A percentile compares a stretch with the other conserved stretches of the same genome.
These are phyloP conservation scores for Tricholoma terreum DNA, from an alignment of 768 basidiomycete genomes.

Conservation along the genomic window DNA sequence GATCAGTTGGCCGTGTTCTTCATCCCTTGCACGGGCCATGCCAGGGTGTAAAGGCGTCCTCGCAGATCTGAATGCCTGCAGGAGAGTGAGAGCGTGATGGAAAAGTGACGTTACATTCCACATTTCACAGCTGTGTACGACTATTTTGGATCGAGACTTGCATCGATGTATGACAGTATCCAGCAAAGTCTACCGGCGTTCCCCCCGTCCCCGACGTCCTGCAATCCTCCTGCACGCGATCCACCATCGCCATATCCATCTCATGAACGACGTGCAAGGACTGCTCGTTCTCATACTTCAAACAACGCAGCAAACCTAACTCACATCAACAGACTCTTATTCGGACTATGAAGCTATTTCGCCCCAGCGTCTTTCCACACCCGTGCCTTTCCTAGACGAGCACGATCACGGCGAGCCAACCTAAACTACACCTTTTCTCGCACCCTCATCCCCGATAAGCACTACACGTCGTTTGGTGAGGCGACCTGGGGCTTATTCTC, in stretches of 20 bases:
- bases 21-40: background rate
- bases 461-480: slow-evolving; percentile 20
- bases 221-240: slow-evolving; percentile 28
- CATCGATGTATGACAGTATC: background rate
- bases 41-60: too few relatives aligned
- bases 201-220: background rate
- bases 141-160: background rate
- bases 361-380: slow-evolving; percentile 15
- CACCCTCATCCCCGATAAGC: slow-evolving; percentile 18
- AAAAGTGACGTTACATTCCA: too few relatives aligned
- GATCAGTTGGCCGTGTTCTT: background rate
- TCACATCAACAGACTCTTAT: slow-evolving; percentile 34
- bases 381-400: background rate
- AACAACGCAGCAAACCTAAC: slow-evolving; percentile 25
- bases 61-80: too few relatives aligned
- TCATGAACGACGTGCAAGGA: too few relatives aligned
- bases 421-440: too few relatives aligned
- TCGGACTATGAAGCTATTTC: too few relatives aligned
- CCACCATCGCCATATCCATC: slow-evolving; percentile 74
- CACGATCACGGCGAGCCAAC: too few relatives aligned
- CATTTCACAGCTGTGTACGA: too few relatives aligned
- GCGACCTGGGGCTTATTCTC: slow-evolving; percentile 57
- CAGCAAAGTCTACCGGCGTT: background rate
- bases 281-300: slow-evolving; percentile 25
- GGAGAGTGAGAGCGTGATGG: too few relatives aligned